phyloP scores from a whole-genome alignment of 2,329 filamentous ascomycete species.

The Ophiostoma quercus region DNA sequence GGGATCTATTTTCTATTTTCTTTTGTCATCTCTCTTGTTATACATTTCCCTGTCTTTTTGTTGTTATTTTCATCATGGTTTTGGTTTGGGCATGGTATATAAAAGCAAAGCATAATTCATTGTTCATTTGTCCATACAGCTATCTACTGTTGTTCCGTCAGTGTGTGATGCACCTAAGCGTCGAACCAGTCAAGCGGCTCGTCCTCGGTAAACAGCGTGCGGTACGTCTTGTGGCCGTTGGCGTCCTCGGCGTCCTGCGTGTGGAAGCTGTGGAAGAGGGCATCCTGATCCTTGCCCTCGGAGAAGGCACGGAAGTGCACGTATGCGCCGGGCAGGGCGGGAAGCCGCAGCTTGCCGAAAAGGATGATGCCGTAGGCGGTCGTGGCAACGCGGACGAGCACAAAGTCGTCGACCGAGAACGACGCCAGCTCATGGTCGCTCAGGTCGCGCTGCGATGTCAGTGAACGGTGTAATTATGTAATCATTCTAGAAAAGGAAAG shows the following conservation, averaged over 20 bases:
- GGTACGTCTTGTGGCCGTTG: constrained; percentile 42
- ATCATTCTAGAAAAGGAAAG: neutral
- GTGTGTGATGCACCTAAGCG: constrained; percentile 32
- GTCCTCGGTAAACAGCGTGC: constrained; percentile 44
- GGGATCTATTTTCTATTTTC: neutral
- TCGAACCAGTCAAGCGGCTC: constrained; percentile 53
- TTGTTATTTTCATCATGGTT: neutral
- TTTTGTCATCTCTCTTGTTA: neutral
- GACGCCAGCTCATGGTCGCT: constrained; percentile 38
- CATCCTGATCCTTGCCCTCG: constrained; percentile 38
- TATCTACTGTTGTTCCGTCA: neutral
- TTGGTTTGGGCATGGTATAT: constrained; percentile 3
- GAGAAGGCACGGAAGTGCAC: constrained; percentile 47
- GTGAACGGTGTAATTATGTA: neutral
- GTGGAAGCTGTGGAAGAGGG: constrained; percentile 45
- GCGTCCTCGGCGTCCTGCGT: constrained; percentile 39
- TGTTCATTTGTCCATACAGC: neutral
- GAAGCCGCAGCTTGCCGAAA: constrained; percentile 47
- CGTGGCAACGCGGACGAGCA: constrained; percentile 41
- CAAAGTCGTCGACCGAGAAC: constrained; percentile 40
- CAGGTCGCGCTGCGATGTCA: constrained; percentile 30
- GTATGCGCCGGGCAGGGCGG: constrained; percentile 39
- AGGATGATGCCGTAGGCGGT: constrained; percentile 47
- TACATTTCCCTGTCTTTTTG: neutral
- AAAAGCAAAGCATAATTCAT: constrained; percentile 13